Conservation (phyloP, 805 yeast species). For the Ogataea dorogensis region DNA sequence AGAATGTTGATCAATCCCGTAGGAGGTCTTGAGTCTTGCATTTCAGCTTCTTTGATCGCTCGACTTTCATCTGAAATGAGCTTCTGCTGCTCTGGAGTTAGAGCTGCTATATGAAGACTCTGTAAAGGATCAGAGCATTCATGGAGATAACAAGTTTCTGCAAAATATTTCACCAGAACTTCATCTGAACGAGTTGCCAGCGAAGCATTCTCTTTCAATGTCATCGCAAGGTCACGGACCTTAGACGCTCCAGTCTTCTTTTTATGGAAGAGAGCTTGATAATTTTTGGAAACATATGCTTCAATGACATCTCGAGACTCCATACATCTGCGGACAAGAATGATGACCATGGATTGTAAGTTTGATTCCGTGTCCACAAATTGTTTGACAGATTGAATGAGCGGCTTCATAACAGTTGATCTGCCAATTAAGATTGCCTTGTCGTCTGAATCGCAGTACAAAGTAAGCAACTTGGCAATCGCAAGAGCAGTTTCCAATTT, state of each 20-base stretch:
- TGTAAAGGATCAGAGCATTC: constrained; percentile 24
- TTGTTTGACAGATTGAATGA: constrained; percentile 43
- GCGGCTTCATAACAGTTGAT: constrained; percentile 45
- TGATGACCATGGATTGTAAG: constrained; percentile 48
- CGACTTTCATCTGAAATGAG: constrained; percentile 27
- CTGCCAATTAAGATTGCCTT: constrained; percentile 41
- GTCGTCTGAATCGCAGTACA: constrained; percentile 48
- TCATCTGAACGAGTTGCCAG: constrained; percentile 40
- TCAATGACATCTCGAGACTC: constrained; percentile 56
- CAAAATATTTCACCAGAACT: constrained; percentile 25
- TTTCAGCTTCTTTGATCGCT: constrained; percentile 25
- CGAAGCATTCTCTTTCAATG: constrained; percentile 51
- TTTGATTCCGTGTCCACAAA: constrained; percentile 37
- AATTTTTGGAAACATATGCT: constrained; percentile 49
- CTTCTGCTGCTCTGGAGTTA: constrained; percentile 27
- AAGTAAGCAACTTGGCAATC: constrained; percentile 51
- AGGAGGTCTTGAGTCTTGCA: constrained; percentile 20
- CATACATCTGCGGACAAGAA: constrained; percentile 64
- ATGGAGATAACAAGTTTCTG: constrained; percentile 20
- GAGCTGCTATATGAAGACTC: constrained; percentile 16
- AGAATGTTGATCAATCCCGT: constrained; percentile 64
- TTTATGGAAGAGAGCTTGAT: constrained; percentile 40
- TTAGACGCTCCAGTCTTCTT: constrained; percentile 13
- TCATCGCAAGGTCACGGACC: constrained; percentile 44
- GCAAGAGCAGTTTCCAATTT: constrained; percentile 50